Percentiles rank a stretch among this genome's conserved stretches.
These are phyloP conservation scores for Hypsizygus marmoreus DNA, from an alignment of 768 basidiomycete genomes.

Conservation along the genomic window DNA sequence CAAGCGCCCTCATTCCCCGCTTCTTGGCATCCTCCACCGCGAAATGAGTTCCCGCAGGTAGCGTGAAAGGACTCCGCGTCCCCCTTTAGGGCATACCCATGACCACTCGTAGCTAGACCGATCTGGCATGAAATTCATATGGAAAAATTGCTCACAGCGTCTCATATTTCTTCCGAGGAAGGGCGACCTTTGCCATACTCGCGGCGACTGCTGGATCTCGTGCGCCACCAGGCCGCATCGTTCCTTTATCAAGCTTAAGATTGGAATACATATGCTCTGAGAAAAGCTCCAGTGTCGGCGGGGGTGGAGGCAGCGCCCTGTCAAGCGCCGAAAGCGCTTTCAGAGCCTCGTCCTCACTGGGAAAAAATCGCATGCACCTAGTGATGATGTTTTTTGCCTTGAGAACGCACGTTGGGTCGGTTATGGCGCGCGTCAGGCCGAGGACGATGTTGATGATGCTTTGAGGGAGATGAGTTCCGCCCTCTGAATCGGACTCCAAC, in stretches of 20 bases:
- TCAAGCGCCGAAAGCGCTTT: conserved; percentile 26
- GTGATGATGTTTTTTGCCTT: conserved; percentile 30
- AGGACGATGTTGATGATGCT: conserved; percentile 33
- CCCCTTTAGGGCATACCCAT: no score
- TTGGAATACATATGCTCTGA: conserved; percentile 37
- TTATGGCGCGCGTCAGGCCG: conserved; percentile 27
- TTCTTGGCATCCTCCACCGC: no score
- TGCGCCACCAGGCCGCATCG: background rate
- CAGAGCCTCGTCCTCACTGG: conserved; percentile 25
- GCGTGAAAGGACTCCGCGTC: no score
- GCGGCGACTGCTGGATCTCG: background rate
- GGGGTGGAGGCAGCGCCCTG: conserved; percentile 17
- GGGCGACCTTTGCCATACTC: background rate
- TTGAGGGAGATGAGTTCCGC: conserved; percentile 26
- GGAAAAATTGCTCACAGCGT: background rate
- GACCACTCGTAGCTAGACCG: no score
- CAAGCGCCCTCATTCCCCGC: no score
- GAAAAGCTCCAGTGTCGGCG: conserved; percentile 29
- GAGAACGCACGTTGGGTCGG: conserved; percentile 26
- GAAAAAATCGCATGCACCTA: conserved; percentile 23
- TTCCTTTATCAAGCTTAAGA: conserved; percentile 20
- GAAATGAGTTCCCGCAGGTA: no score
- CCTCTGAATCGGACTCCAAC: conserved; percentile 22
- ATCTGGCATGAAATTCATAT: no score
- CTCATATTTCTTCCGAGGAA: conserved; percentile 2